A percentile compares a stretch with the other conserved stretches of the same genome.
phyloP scores from a whole-genome alignment of 441 rosid species.

The Gossypium schwendimanii region DNA sequence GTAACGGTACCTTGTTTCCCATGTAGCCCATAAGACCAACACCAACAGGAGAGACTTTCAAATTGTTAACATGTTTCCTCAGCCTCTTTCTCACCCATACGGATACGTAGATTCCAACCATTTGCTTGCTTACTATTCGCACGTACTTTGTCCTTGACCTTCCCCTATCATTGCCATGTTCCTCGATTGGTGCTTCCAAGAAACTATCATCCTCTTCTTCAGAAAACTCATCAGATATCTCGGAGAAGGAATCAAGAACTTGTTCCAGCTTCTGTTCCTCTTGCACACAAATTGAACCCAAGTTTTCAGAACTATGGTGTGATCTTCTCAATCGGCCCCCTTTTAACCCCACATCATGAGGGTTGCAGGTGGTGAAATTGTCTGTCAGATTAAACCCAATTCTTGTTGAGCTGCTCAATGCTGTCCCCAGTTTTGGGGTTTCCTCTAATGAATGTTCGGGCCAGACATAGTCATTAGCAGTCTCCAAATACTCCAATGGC shows the following conservation, averaged over 20 bases:
- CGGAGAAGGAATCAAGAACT: constrained; percentile 30
- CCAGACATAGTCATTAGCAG: constrained; percentile 38
- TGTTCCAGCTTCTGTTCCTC: constrained; percentile 37
- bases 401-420: constrained; percentile 61
- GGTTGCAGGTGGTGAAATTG: constrained; percentile 26
- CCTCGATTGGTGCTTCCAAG: constrained; percentile 27
- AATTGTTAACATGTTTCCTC: constrained; percentile 78
- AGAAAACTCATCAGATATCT: constrained; percentile 28
- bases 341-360: constrained; percentile 26
- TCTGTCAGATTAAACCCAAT: constrained; percentile 45
- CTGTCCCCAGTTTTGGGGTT: constrained; percentile 57
- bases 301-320: constrained; percentile 56
- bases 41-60: constrained; percentile 92
- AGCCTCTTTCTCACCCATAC: constrained; percentile 81
- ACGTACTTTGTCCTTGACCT: constrained; percentile 47
- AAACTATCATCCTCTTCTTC: constrained; percentile 48
- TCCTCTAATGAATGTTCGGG: constrained; percentile 76
- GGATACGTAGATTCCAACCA: constrained; percentile 93
- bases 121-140: constrained; percentile 90
- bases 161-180: constrained; percentile 12
- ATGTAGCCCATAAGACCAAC: constrained; percentile 98
- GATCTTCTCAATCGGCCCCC: constrained; percentile 52
- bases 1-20: constrained; percentile 84
- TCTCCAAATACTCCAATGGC: constrained; percentile 27
- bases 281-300: constrained; percentile 36